Conservation (phyloP, 2,329 filamentous ascomycete genomes). For the Ophiosphaerella korrae region DNA sequence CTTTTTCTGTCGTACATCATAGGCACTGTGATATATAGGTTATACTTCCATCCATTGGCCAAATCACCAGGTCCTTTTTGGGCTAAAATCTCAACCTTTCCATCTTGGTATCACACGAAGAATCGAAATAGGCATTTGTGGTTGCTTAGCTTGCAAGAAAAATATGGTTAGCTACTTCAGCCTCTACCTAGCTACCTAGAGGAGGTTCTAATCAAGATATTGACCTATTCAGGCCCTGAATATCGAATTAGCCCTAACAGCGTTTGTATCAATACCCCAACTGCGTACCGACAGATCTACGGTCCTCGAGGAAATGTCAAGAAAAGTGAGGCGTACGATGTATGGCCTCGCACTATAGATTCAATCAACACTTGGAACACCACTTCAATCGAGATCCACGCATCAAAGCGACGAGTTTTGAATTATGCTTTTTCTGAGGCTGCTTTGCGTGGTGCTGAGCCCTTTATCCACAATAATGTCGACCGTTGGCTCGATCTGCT, state of each 20-base stretch:
- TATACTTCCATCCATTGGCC: conserved; percentile 29
- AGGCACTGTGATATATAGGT: conserved; percentile 16
- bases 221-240: conserved; percentile 10
- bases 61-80: conserved; percentile 31
- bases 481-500: conserved; percentile 30
- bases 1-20: not conserved
- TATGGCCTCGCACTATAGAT: conserved; percentile 46
- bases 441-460: conserved; percentile 47
- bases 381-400: conserved; percentile 40
- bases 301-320: conserved; percentile 51
- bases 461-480: conserved; percentile 40
- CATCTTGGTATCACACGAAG: conserved; percentile 65
- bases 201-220: not conserved
- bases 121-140: conserved; percentile 74
- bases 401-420: conserved; percentile 46
- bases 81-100: conserved; percentile 24
- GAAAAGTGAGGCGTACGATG: conserved; percentile 51
- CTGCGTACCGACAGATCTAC: conserved; percentile 52
- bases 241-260: conserved; percentile 75
- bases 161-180: conserved; percentile 62
- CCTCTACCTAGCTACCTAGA: not conserved
- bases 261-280: conserved; percentile 73
- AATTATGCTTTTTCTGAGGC: conserved; percentile 50
- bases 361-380: conserved; percentile 45
- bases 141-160: conserved; percentile 71